Percentiles rank a stretch among this genome's conserved stretches.
Evolutionary conservation across 2,329 filamentous ascomycete species (phyloP).

Genomic region (Nigrospora oryzae): DNA sequence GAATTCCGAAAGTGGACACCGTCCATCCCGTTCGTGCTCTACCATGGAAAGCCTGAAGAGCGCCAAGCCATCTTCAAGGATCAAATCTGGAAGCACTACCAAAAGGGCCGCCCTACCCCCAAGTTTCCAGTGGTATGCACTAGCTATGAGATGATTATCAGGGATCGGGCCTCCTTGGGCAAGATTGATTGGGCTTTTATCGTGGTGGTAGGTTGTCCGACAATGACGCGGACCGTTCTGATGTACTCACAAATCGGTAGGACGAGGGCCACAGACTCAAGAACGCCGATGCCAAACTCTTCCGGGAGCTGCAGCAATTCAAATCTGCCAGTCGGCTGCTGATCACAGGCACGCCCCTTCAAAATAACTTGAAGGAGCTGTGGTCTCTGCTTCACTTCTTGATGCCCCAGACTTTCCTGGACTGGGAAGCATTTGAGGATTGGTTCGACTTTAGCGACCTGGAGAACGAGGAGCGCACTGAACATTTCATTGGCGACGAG

Average conservation of each 20-base stretch:
- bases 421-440: slow-evolving; percentile 84
- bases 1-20: slow-evolving; percentile 99
- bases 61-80: slow-evolving; percentile 67
- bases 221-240: too few species aligned
- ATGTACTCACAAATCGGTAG: slow-evolving; percentile 83
- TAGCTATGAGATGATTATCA: slow-evolving; percentile 92
- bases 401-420: slow-evolving; percentile 85
- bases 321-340: slow-evolving; percentile 91
- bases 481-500: slow-evolving; percentile 71
- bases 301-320: slow-evolving; percentile 91
- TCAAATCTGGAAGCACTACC: slow-evolving; percentile 62
- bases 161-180: slow-evolving; percentile 72
- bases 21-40: slow-evolving; percentile 76
- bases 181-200: slow-evolving; percentile 96
- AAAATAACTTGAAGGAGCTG: slow-evolving; percentile 92
- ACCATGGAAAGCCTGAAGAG: slow-evolving; percentile 86
- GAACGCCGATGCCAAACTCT: slow-evolving; percentile 93
- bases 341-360: slow-evolving; percentile 90
- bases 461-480: slow-evolving; percentile 71
- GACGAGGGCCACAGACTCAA: slow-evolving; percentile 99
- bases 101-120: slow-evolving; percentile 68
- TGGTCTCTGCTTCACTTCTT: slow-evolving; percentile 99
- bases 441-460: slow-evolving; percentile 98
- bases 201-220: slow-evolving; percentile 59
- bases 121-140: slow-evolving; percentile 95